Percentiles rank a stretch among this genome's conserved stretches.
Conservation (phyloP, 169 alveolate genomes). For the Cystoisospora suis region DNA sequence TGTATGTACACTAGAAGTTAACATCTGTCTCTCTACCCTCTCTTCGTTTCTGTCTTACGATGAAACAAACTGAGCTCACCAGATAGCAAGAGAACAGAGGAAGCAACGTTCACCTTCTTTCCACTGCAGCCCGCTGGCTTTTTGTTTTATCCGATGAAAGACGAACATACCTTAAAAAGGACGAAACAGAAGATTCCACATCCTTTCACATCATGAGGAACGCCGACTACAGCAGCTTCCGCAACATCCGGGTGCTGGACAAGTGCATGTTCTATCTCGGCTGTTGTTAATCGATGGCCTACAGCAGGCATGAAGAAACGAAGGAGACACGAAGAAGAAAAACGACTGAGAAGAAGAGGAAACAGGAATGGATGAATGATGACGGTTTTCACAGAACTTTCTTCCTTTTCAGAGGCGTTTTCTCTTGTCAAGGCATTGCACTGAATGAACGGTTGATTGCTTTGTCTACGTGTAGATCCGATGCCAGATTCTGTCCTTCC, state of each 20-base stretch:
- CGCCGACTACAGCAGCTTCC: constrained; percentile 93
- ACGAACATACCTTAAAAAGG: constrained; percentile 75
- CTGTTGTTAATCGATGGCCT: constrained; percentile 93
- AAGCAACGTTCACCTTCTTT: not conserved
- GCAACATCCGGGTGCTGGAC: constrained; percentile 85
- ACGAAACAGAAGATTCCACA: constrained; percentile 91
- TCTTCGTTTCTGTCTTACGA: too few species aligned
- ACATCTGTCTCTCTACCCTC: too few species aligned
- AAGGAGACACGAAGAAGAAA: not conserved
- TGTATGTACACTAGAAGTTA: too few species aligned
- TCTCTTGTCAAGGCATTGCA: too few species aligned
- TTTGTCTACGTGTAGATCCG: too few species aligned
- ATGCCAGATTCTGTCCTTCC: too few species aligned
- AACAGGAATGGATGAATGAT: not conserved
- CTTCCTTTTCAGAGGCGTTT: too few species aligned
- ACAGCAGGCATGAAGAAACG: not conserved
- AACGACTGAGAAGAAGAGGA: not conserved
- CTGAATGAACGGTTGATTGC: too few species aligned
- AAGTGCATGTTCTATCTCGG: constrained; percentile 92
- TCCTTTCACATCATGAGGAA: constrained; percentile 93
- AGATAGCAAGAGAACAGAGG: not conserved
- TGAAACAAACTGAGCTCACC: too few species aligned
- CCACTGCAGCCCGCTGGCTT: not conserved
- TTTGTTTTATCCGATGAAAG: constrained; percentile 4
- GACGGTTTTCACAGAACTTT: not conserved